Conservation (phyloP, 495 filamentous ascomycete species). For the Aspergillus campestris region DNA sequence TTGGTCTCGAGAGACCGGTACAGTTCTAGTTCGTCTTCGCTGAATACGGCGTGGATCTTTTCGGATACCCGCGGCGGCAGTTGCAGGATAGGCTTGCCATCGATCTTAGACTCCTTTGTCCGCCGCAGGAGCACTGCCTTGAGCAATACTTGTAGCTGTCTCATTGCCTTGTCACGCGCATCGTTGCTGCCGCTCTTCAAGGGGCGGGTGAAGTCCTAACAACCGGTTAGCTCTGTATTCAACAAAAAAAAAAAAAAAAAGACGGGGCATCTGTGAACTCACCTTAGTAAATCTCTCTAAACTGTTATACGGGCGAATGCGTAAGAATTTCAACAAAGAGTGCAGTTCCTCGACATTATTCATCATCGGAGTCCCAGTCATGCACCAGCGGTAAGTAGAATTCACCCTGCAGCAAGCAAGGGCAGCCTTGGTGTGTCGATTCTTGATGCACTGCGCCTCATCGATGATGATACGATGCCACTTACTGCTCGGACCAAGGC, state of each 20-base stretch:
- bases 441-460: constrained; percentile 94
- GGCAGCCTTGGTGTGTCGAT: constrained; percentile 59
- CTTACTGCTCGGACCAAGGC: constrained; percentile 54
- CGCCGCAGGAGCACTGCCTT: constrained; percentile 81
- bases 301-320: constrained; percentile 71
- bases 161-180: constrained; percentile 46
- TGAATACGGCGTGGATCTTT: constrained; percentile 61
- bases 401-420: constrained; percentile 53
- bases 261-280: constrained; percentile 9
- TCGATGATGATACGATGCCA: constrained; percentile 88
- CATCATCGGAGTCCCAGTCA: constrained; percentile 95
- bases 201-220: constrained; percentile 42
- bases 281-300: constrained; percentile 53
- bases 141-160: constrained; percentile 67
- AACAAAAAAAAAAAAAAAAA: background rate
- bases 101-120: constrained; percentile 74
- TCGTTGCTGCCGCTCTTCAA: constrained; percentile 34
- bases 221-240: background rate
- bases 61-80: constrained; percentile 64
- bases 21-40: constrained; percentile 58
- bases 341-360: constrained; percentile 79
- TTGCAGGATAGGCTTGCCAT: constrained; percentile 73
- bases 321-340: constrained; percentile 72
- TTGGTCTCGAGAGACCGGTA: constrained; percentile 64
- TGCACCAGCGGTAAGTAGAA: constrained; percentile 65